Base-by-base conservation (phyloP, 2,329 filamentous ascomycete species). In the Alternaria rosae region DNA sequence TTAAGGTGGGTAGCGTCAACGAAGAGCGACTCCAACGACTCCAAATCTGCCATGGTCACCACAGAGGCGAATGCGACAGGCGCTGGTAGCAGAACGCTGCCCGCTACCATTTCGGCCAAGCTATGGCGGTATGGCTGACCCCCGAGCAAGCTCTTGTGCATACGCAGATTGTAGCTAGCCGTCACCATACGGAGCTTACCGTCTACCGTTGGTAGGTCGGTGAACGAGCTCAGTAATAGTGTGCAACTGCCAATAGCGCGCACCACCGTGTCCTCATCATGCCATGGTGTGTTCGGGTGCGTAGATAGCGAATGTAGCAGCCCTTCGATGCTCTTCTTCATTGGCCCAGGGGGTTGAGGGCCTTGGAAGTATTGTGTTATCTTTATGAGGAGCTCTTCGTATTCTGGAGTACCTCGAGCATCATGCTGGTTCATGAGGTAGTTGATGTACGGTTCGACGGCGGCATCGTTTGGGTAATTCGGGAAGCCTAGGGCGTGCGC, bases 361-460 rank as follows among this genome's bases (percentile, higher is more conserved):
- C 3, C 13, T 4, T 51, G 8, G 3, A 51, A 23, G 20, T 35
- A 35, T 25, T 8, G 21, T 9, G 35, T 20, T 12, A 51, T 30
- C 3, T 2, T 51, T 2, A 51, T 51, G 47, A 51, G 28, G 0
- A 35, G 59, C 17, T 12, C 17, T 2, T 65, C 23, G 13, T 67
- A 67, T 25, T 69, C 65, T 20, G 58, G 21, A 23, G 52, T 59
- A 5, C 54, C 60, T 6, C 55, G 42, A 3, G 57, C 59, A 28
- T 66, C 41, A 41, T 65, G 47, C 2, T 51, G 65, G 12, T 69
- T 71, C 30, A 50, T 17, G n/a, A 71, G 68, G 54, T 70, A 70
- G 30, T 65, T 66, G 20, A 74, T 51, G 43, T 70, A 70, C 20
- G 69, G 69, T 47, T 64, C 62, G 25, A 63, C 58, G 17, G 50